phyloP scores from a whole-genome alignment of 768 basidiomycete species.

The Neoboletus brunneissimus region DNA sequence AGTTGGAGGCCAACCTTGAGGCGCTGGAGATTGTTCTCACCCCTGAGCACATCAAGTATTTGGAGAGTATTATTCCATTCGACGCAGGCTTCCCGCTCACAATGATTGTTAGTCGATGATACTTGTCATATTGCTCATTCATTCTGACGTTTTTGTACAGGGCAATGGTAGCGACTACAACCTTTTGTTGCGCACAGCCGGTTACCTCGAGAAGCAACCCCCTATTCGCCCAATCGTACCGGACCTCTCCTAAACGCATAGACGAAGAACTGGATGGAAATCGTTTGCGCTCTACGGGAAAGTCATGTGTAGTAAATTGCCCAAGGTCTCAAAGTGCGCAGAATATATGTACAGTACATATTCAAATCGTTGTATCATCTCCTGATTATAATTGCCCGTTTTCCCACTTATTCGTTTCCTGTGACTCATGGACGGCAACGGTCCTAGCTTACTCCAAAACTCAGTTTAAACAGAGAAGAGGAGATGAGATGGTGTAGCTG shows the following conservation, averaged over 20 bases:
- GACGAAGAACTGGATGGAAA: background rate
- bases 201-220: constrained; percentile 22
- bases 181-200: constrained; percentile 4
- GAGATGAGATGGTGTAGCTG: background rate
- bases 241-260: background rate
- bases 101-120: constrained; percentile 30
- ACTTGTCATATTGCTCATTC: background rate
- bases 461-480: background rate
- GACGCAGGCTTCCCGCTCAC: constrained; percentile 38
- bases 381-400: background rate
- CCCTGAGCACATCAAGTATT: constrained; percentile 35
- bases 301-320: too few relatives aligned
- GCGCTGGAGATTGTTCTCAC: constrained; percentile 41
- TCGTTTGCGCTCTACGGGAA: too few relatives aligned
- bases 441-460: background rate
- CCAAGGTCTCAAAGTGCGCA: background rate
- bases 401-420: background rate
- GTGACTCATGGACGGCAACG: background rate
- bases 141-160: constrained; percentile 15
- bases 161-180: constrained; percentile 26
- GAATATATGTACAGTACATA: background rate
- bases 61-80: constrained; percentile 39
- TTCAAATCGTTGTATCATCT: background rate
- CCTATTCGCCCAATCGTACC: background rate
- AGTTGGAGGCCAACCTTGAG: constrained; percentile 41